A percentile compares a stretch with the other conserved stretches of the same genome.
phyloP scores from a whole-genome alignment of 2,329 filamentous ascomycete genomes.

The Aspergillus sp. region DNA sequence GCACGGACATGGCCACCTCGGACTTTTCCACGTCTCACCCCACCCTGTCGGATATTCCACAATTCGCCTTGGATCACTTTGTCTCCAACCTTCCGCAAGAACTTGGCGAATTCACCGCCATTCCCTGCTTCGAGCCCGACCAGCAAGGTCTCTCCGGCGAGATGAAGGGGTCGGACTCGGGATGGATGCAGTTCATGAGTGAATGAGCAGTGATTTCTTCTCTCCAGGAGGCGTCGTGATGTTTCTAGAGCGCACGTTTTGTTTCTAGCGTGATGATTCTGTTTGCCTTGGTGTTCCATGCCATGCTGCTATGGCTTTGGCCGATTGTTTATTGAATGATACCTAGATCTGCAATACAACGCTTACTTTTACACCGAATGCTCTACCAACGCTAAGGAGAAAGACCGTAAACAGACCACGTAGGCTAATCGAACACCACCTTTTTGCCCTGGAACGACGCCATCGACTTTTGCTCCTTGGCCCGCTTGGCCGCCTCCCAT shows the following conservation, averaged over 20 bases:
- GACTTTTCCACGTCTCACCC: conserved; percentile 30
- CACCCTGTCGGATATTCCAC: conserved; percentile 30
- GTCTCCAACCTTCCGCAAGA: conserved; percentile 42
- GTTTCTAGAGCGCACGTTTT: neutral
- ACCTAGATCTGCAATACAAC: conserved; percentile 12
- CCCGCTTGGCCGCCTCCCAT: conserved; percentile 62
- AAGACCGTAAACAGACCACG: neutral
- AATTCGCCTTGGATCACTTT: conserved; percentile 40
- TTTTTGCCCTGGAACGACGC: conserved; percentile 61
- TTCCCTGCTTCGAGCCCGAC: conserved; percentile 40
- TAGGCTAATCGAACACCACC: conserved; percentile 57
- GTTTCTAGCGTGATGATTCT: conserved; percentile 5
- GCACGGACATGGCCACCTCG: conserved; percentile 20
- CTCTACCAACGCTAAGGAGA: neutral
- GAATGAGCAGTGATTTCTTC: conserved; percentile 15
- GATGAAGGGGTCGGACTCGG: conserved; percentile 28
- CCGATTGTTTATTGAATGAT: conserved; percentile 7
- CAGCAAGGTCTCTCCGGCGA: conserved; percentile 24
- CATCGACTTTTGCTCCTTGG: conserved; percentile 51
- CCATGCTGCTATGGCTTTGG: conserved; percentile 1
- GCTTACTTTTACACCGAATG: neutral
- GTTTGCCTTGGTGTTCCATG: conserved; percentile 2
- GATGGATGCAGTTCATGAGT: conserved; percentile 37
- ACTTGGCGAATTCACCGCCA: conserved; percentile 39
- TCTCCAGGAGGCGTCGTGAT: neutral